These are phyloP conservation scores for Fusarium subtropicale DNA, from an alignment of 2,329 filamentous ascomycete genomes.

Conservation along the genomic window DNA sequence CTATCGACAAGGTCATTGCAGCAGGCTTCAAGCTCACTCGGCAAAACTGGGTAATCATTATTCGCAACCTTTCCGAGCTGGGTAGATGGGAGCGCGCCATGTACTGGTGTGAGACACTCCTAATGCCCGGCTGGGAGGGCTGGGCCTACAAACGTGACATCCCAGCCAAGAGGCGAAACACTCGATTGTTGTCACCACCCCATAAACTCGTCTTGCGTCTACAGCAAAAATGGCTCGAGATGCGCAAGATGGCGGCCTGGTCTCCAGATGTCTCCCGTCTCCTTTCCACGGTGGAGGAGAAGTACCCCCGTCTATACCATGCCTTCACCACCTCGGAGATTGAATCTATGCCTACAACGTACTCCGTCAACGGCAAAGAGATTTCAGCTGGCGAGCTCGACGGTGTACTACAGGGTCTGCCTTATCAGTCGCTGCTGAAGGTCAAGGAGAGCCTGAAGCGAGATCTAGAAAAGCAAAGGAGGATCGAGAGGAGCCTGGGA, in stretches of 20 bases:
- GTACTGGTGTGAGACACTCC: conserved; percentile 75
- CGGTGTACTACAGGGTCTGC: conserved; percentile 47
- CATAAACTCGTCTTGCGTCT: conserved; percentile 60
- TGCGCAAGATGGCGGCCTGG: conserved; percentile 62
- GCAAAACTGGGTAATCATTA: conserved; percentile 83
- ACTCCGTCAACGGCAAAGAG: conserved; percentile 39
- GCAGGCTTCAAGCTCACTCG: conserved; percentile 80
- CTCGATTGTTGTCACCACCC: conserved; percentile 50
- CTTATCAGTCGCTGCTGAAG: conserved; percentile 49
- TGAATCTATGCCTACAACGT: conserved; percentile 46
- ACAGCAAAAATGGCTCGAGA: conserved; percentile 62
- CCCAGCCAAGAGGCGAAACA: conserved; percentile 52
- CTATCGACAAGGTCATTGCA: conserved; percentile 66
- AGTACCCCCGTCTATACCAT: conserved; percentile 56
- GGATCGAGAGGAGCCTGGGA: conserved; percentile 36
- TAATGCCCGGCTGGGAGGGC: conserved; percentile 83
- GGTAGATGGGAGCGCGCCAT: conserved; percentile 76
- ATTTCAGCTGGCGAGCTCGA: conserved; percentile 48
- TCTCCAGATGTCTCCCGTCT: conserved; percentile 58
- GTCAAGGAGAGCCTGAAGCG: conserved; percentile 37
- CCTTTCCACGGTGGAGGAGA: conserved; percentile 53
- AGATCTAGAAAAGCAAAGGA: conserved; percentile 35
- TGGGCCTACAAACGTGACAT: conserved; percentile 62
- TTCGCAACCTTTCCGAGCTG: conserved; percentile 73
- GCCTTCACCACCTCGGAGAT: conserved; percentile 54